phyloP scores from a whole-genome alignment of 148 eudicot species.

The Chenopodium album region DNA sequence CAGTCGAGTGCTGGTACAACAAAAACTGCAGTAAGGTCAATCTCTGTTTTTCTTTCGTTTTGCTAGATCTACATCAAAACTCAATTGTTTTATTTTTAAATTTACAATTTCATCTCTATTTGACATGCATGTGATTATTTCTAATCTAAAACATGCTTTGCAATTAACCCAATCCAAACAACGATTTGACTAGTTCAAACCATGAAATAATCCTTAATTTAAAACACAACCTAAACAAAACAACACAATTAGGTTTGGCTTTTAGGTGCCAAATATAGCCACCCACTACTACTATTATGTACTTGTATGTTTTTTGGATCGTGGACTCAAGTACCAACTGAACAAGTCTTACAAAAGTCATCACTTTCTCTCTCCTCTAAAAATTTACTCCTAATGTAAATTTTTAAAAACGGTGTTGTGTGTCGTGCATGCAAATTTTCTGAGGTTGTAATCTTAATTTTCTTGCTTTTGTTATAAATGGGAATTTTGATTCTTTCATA shows the following conservation, averaged over 20 bases:
- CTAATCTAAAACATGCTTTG: background rate
- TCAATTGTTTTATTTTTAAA: too few species aligned
- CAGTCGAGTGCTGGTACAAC: too few species aligned
- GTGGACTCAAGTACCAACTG: background rate
- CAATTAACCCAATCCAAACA: background rate
- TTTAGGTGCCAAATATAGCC: constrained; percentile 4
- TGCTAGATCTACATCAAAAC: too few species aligned
- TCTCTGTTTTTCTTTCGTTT: too few species aligned
- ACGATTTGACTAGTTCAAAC: background rate
- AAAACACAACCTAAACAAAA: background rate
- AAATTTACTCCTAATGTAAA: background rate
- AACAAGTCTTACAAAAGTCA: background rate
- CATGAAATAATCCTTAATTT: too few species aligned
- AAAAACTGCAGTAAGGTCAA: too few species aligned
- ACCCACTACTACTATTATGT: background rate
- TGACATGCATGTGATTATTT: too few species aligned
- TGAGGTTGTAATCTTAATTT: constrained; percentile 10
- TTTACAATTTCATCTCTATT: too few species aligned
- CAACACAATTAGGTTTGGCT: background rate
- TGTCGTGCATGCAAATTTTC: constrained; percentile 26
- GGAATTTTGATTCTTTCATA: background rate
- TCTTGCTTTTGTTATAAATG: background rate
- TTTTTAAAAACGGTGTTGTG: background rate
- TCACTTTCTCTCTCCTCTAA: background rate
- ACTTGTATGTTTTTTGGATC: background rate